Evolutionary conservation across 495 filamentous ascomycete genomes (phyloP).

Genomic region (Neurospora sp.): DNA sequence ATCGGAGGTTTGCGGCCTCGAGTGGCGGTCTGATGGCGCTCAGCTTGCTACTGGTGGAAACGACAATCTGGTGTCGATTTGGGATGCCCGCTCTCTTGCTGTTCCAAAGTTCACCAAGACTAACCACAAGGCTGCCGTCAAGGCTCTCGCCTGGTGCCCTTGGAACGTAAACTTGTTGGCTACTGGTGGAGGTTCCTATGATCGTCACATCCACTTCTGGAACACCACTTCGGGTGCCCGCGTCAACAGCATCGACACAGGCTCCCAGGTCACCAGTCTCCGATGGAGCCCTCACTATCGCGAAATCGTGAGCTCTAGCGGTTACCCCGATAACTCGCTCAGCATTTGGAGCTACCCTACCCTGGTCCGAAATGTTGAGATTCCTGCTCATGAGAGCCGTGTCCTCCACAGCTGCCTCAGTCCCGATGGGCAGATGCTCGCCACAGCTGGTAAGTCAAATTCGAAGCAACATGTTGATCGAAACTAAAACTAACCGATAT

Average conservation of each 20-base stretch:
- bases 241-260: conserved; percentile 97
- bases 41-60: conserved; percentile 97
- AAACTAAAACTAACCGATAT: conserved; percentile 8
- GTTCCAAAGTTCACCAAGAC: conserved; percentile 99
- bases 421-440: conserved; percentile 94
- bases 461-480: not conserved
- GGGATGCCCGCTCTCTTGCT: conserved; percentile 86
- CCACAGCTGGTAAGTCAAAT: conserved; percentile 60
- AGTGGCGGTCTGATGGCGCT: conserved; percentile 92
- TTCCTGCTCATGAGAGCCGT: conserved; percentile 95
- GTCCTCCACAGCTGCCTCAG: conserved; percentile 91
- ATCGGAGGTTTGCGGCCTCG: conserved; percentile 93
- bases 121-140: conserved; percentile 96
- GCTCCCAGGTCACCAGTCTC: conserved; percentile 89
- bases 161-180: conserved; percentile 97
- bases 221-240: conserved; percentile 95
- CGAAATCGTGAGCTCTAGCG: conserved; percentile 93
- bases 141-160: conserved; percentile 96
- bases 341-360: conserved; percentile 99
- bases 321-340: conserved; percentile 96
- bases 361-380: conserved; percentile 92
- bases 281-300: conserved; percentile 95
- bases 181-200: conserved; percentile 91
- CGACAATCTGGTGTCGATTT: conserved; percentile 97
- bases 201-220: conserved; percentile 99